Evolutionary conservation across 2,329 filamentous ascomycete species (phyloP), one percentile per base, ranked within the genome.

Genomic region (Aspergillus quadrilineatus): DNA sequence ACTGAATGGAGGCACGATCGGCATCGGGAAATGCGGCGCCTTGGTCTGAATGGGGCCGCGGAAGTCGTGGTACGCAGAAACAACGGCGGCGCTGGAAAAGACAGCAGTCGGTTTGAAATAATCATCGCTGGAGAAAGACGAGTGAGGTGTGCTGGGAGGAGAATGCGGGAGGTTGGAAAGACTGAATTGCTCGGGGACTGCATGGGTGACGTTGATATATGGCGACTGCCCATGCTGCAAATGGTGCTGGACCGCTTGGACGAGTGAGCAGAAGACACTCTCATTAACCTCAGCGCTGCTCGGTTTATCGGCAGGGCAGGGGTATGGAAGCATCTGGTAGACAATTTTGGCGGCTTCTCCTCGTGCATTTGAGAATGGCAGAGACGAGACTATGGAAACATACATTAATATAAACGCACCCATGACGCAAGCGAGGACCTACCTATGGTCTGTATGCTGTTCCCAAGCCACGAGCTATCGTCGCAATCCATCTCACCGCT

Each of bases 191-290:
- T 82, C 81, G 8, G 83, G 84, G 1, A 86, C 82, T 1, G 84
- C 85, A 65, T 87, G 84, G 53, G 84, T 85, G 49, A 87, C 80
- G 57, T 85, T 85, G 69, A 87, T 85, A 75, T 84, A 87, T 2
- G 79, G 79, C 0, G 80, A 83, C 12, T 79, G 76, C 48, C 75
- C 78, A 3, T 75, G 68, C 26, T 79, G 76, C 10, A 81, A 78
- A 22, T 76, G 76, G 37, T 78, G 73, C 65, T 85, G 83, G 1
- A 87, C 78, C 4, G 78, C 76, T 55, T 79, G 75, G 53, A 87
- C 80, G 30, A 87, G 74, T 15, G 76, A 74, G 28, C 77, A 77
- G 62, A 85, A 86, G 28, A 84, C 75, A 29, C 70, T 73, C 30
- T 70, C 68, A 30, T 68, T 63, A 29, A 65, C 65, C 3, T 69